Conservation (phyloP, 345 rosid species). For the Capsella bursapastoris region DNA sequence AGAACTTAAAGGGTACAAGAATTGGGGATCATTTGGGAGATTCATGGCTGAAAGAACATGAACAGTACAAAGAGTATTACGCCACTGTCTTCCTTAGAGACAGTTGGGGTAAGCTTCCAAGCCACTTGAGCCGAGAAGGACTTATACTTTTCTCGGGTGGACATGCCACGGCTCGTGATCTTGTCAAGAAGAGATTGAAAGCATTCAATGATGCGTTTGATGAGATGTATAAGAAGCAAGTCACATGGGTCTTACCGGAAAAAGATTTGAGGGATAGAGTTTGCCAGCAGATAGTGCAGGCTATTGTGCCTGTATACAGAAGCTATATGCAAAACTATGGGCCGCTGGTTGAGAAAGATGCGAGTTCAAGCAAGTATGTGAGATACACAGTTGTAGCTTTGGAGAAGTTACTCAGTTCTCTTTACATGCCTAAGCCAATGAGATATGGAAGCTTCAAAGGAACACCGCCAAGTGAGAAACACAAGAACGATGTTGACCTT, state of each 20-base stretch:
- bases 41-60: conserved; percentile 85
- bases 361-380: conserved; percentile 84
- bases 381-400: conserved; percentile 80
- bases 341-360: conserved; percentile 89
- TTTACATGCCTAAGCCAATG: conserved; percentile 76
- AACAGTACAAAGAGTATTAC: conserved; percentile 76
- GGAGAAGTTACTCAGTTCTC: conserved; percentile 84
- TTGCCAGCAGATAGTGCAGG: conserved; percentile 75
- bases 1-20: conserved; percentile 82
- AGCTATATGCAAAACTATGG: conserved; percentile 99
- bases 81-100: conserved; percentile 71
- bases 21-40: conserved; percentile 83
- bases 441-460: conserved; percentile 91
- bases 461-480: conserved; percentile 58
- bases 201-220: conserved; percentile 92
- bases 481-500: conserved; percentile 61
- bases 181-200: conserved; percentile 90
- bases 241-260: conserved; percentile 73
- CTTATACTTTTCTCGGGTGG: conserved; percentile 96
- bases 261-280: conserved; percentile 91
- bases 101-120: conserved; percentile 91
- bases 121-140: conserved; percentile 93
- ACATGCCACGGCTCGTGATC: conserved; percentile 99
- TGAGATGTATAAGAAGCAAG: conserved; percentile 79
- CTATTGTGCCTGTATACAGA: conserved; percentile 84